Conservation (phyloP, 352 stramenopile genomes). For the Globisporangium radiosum region DNA sequence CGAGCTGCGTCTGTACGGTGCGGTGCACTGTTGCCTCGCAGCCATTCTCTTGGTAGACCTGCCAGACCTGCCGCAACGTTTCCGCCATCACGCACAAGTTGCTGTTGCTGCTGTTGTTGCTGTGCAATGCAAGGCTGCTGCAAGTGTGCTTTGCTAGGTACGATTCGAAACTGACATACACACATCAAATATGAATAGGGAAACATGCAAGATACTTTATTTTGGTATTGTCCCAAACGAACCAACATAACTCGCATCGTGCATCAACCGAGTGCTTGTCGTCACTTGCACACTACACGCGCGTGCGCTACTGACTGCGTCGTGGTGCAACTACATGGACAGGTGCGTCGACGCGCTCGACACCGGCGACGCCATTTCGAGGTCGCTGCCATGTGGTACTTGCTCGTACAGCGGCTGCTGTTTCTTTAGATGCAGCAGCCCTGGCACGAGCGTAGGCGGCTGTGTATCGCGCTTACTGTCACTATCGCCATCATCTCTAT, state of each 20-base stretch:
- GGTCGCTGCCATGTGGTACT: constrained; percentile 22
- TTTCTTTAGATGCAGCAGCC: constrained; percentile 43
- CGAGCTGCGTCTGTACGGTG: constrained; percentile 22
- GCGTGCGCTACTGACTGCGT: no score
- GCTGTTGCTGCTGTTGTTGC: neutral
- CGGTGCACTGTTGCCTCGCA: constrained; percentile 29
- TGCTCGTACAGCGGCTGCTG: constrained; percentile 46
- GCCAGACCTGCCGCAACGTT: constrained; percentile 32
- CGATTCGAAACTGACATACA: neutral
- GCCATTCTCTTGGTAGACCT: constrained; percentile 39
- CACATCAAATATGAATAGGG: neutral
- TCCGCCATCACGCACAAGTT: constrained; percentile 15
- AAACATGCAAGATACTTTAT: no score
- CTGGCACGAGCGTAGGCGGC: neutral
- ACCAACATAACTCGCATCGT: neutral
- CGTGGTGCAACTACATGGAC: no score
- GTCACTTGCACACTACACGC: no score
- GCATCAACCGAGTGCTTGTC: no score
- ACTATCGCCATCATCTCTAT: neutral
- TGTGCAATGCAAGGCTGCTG: neutral
- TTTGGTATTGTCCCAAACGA: no score
- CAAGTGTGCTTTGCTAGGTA: no score
- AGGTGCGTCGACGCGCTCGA: neutral
- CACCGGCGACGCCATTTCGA: constrained; percentile 27
- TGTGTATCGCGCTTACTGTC: neutral